Evolutionary conservation across 345 rosid genomes (phyloP).

Genomic region (Lumnitzera littorea): DNA sequence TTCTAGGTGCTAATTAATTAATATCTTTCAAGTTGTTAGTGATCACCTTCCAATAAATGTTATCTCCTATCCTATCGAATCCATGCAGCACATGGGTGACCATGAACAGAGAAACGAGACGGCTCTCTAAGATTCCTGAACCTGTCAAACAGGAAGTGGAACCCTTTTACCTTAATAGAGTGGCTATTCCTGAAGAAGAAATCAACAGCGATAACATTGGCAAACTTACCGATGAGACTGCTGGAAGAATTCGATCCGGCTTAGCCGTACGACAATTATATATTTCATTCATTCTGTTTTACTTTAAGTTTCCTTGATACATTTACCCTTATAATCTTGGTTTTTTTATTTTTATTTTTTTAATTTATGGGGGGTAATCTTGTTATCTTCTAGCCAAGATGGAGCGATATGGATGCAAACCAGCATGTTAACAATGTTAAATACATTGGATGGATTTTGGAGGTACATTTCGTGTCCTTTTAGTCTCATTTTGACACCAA

Average conservation of each 20-base stretch:
- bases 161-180: slow-evolving; percentile 34
- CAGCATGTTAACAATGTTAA: slow-evolving; percentile 75
- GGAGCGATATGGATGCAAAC: slow-evolving; percentile 70
- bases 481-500: neutral
- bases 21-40: neutral
- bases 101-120: slow-evolving; percentile 61
- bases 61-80: neutral
- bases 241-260: slow-evolving; percentile 38
- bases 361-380: too few relatives aligned
- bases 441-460: slow-evolving; percentile 67
- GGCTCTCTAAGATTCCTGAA: slow-evolving; percentile 51
- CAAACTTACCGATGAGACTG: slow-evolving; percentile 45
- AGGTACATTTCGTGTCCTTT: slow-evolving; percentile 21
- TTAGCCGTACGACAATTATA: slow-evolving; percentile 24
- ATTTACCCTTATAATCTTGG: too few relatives aligned
- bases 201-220: slow-evolving; percentile 33
- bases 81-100: slow-evolving; percentile 57
- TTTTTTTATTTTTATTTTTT: too few relatives aligned
- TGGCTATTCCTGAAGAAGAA: slow-evolving; percentile 29
- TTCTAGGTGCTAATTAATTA: neutral
- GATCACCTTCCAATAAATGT: neutral
- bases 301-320: neutral
- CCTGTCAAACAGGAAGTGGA: slow-evolving; percentile 42
- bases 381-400: slow-evolving; percentile 38
- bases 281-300: neutral